Base-by-base conservation (phyloP, 768 basidiomycete species). In the Termitomyces eurrhizus region DNA sequence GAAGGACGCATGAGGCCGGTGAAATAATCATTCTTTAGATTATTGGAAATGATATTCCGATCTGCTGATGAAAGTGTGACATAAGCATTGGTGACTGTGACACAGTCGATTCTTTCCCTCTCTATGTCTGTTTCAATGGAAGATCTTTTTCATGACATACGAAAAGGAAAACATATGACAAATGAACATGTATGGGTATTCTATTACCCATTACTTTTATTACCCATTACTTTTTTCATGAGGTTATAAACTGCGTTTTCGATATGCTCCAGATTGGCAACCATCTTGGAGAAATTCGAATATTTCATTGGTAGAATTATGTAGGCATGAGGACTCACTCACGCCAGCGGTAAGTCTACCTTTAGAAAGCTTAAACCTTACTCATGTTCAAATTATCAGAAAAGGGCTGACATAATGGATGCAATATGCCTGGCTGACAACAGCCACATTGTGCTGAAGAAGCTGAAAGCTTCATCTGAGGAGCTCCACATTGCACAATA, bases 371-470 rank as follows among this genome's bases (percentile, higher is more conserved):
- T 35, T 26, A 4, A 26, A 53, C 24, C 24, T 13, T 24, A 39
- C 39, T 53, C 21, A 41, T 26, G 11, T 2, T 26, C 14, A 36
- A 12, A 11, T 42, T 12, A 2, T 29, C n/a, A 53, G 44, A 54
- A 53, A 46, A 44, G n/a, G 2, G 45, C 33, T n/a, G 44, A 21
- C 12, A 39, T 39, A 14, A 52, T 60, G 16, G 59, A 60, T 16
- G 59, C 59, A 14, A 29, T 33, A 18, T 21, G 53, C 8, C 6
- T 60, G 26, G 24, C 36, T 8, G 59, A 60, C 52, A 41, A 49
- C 18, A 53, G 53, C 35, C 44, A 60, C 21, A 53, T 60, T 11
- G 53, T 60, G 8, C n/a, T 60, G 3, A 60, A 60, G 37, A 53
- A 45, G 18, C 14, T 60, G 5, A 24, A 29, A 37, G 18, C 59